Percentiles rank a stretch among this genome's conserved stretches.
Conservation (phyloP, 805 yeast species). For the Ogataea sp. region DNA sequence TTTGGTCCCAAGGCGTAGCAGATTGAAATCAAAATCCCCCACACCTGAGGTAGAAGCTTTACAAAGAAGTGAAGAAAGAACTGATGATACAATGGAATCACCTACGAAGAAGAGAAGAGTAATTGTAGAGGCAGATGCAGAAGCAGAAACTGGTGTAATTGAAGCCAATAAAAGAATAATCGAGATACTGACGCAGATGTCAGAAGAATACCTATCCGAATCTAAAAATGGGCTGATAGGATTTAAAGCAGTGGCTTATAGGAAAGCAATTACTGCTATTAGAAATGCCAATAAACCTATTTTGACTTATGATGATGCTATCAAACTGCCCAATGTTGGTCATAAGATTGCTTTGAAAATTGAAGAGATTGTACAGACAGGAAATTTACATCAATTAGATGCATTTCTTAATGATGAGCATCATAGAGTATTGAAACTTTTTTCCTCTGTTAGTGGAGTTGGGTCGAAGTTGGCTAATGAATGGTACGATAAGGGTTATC, state of each 20-base stretch:
- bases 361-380: conserved; percentile 36
- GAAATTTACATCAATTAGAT: conserved; percentile 15
- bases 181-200: conserved; percentile 22
- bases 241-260: conserved; percentile 33
- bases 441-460: conserved; percentile 40
- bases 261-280: conserved; percentile 33
- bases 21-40: too few species aligned
- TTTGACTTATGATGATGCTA: conserved; percentile 29
- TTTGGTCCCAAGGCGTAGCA: too few species aligned
- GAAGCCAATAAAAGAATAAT: conserved; percentile 21
- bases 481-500: conserved; percentile 32
- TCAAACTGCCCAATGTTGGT: conserved; percentile 32
- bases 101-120: too few species aligned
- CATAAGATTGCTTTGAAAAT: conserved; percentile 32
- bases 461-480: conserved; percentile 33
- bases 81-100: not conserved
- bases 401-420: conserved; percentile 13
- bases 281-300: conserved; percentile 22
- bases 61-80: not conserved
- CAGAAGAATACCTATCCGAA: conserved; percentile 20
- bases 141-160: conserved; percentile 6
- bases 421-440: conserved; percentile 19
- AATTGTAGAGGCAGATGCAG: not conserved
- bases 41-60: not conserved
- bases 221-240: conserved; percentile 22